A percentile compares a stretch with the other conserved stretches of the same genome.
These are phyloP conservation scores for Ploettnerulaceae sp. DNA, from an alignment of 2,329 filamentous ascomycete genomes.

Conservation along the genomic window DNA sequence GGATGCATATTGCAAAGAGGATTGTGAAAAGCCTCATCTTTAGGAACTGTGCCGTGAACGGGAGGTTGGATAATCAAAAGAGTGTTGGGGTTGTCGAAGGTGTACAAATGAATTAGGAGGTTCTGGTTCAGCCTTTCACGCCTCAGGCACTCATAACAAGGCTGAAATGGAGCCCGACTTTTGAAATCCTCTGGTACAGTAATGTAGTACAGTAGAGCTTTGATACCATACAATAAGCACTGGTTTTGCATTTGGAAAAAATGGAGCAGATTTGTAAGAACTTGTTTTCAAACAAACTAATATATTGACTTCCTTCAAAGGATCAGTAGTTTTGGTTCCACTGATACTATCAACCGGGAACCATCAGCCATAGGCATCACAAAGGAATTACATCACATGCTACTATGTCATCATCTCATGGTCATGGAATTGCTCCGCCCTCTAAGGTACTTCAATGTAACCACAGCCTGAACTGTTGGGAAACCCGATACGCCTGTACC, in stretches of 20 bases:
- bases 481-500: constrained; percentile 19
- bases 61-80: neutral
- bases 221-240: too few species aligned
- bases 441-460: neutral
- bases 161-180: constrained; percentile 2
- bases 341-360: too few species aligned
- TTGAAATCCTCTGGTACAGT: too few species aligned
- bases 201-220: too few species aligned
- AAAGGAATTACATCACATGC: neutral
- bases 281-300: too few species aligned
- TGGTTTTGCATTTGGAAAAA: too few species aligned
- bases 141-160: constrained; percentile 5
- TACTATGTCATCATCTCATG: neutral
- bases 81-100: neutral
- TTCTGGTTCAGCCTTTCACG: constrained; percentile 5
- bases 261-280: too few species aligned
- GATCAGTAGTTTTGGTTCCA: too few species aligned
- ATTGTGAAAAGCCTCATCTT: constrained; percentile 37
- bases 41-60: neutral
- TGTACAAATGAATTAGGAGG: too few species aligned
- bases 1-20: constrained; percentile 37
- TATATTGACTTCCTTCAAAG: too few species aligned
- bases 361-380: neutral
- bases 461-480: neutral
- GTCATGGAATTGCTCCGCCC: neutral